Evolutionary conservation across 2,329 filamentous ascomycete genomes (phyloP).

Genomic region (Penicillium sclerotigenum): DNA sequence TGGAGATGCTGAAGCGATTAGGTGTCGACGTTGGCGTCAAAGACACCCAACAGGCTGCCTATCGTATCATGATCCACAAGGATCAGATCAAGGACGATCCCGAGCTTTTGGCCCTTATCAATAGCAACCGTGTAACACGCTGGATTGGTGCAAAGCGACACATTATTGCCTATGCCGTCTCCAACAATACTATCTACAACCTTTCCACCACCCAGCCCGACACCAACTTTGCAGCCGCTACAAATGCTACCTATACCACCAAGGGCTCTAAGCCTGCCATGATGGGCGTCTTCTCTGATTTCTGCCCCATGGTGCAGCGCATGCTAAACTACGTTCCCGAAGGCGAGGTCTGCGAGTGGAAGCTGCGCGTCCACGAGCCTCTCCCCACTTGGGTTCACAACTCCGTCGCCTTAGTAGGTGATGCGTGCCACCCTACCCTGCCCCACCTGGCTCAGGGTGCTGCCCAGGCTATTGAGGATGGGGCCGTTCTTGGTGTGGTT

Average conservation of each 20-base stretch:
- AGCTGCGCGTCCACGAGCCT: conserved; percentile 60
- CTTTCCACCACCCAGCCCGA: conserved; percentile 62
- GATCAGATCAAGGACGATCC: conserved; percentile 48
- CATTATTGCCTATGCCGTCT: conserved; percentile 65
- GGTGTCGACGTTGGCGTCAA: conserved; percentile 41
- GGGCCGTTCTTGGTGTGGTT: conserved; percentile 54
- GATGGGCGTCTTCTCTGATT: conserved; percentile 58
- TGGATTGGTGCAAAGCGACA: conserved; percentile 67
- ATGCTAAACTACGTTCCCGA: conserved; percentile 61
- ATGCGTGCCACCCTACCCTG: conserved; percentile 62
- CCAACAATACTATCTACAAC: conserved; percentile 64
- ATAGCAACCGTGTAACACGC: conserved; percentile 56
- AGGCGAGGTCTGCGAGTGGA: conserved; percentile 67
- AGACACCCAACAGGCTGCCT: conserved; percentile 54
- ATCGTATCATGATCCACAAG: conserved; percentile 53
- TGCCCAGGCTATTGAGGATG: conserved; percentile 64
- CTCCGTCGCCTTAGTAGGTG: conserved; percentile 54
- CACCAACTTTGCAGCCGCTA: conserved; percentile 56
- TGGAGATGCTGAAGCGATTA: conserved; percentile 42
- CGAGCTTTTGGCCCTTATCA: conserved; percentile 55
- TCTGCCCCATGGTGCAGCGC: conserved; percentile 58
- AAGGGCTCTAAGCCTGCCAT: conserved; percentile 60
- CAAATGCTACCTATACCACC: conserved; percentile 61
- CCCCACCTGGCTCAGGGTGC: conserved; percentile 64
- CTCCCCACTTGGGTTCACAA: conserved; percentile 60